Evolutionary conservation across 306 rosid species (phyloP), one percentile per base, ranked within the genome.

Genomic region (Glycine tomentella): DNA sequence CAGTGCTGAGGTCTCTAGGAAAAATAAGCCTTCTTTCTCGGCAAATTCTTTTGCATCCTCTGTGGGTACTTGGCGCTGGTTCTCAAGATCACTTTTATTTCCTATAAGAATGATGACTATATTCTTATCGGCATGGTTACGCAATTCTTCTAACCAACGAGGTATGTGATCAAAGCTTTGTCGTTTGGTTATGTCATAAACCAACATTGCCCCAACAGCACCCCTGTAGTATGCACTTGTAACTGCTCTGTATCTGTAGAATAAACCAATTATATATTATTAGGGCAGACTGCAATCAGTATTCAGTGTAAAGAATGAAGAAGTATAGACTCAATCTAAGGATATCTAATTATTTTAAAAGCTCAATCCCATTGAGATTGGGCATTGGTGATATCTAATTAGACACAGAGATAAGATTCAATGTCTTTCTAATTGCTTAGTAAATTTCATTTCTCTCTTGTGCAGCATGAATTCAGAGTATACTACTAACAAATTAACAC

Each of bases 181-280:
- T 40, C 98, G 97, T 84, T 91, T 94, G 6, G 97, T 88, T 70
- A 94, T 90, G 84, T 94, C 98, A 57, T 94, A 94, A 31, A 92
- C 98, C 81, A 94, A 78, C 98, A 94, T 94, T 77, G 98, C 97
- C 81, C 97, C 98, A 46, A 94, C 97, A 75, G 98, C 98, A 53
- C 97, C 98, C 84, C 98, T 84, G 85, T 94, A 94, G 89, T 94
- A 94, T 49, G 98, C 98, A 78, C 98, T 94, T 33, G 98, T 94
- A 58, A 94, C 98, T n/a, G 98, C 98, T 80, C 98, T 85, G 79
- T 94, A 94, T 72, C 98, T 94, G 92, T 44, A 62, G 86, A 87
- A 65, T 75, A 63, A 75, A 85, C 51, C 70, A 59, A 9, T 76
- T 55, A 31, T 56, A 48, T 46, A 69, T 85, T 31, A 79, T 85